Base-by-base conservation (phyloP, 2,329 filamentous ascomycete species). In the Neopestalotiopsis clavispora region DNA sequence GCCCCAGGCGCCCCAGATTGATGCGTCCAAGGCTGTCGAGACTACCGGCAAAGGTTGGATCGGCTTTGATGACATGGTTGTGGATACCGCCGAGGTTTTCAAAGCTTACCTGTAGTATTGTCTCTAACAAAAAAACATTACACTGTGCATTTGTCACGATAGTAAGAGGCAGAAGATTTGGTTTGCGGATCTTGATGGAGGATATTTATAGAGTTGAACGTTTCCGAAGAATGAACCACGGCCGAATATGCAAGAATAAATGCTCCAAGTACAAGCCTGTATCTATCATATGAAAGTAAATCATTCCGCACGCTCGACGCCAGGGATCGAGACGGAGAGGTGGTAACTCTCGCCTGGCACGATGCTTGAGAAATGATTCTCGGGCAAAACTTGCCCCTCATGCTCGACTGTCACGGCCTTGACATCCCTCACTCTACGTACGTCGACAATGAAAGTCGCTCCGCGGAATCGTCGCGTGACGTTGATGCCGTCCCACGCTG, bases 381-480 rank as follows among this genome's bases (percentile, higher is more conserved):
- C 79, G 0, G 82, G 79, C 45, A 88, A 71, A 2, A 77, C 74
- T 45, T 77, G 69, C 13, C 78, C 81, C 62, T 80, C 81, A 7
- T 82, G 68, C 42, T 73, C 76, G 3, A 87, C 82, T 20, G 77
- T 79, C 2, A 85, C 79, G 4, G 78, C 76, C 49, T 80, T 71
- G 9, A 83, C 83, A 32, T 81, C 78, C 7, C 73, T 77, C 1
- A 68, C 74, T 30, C 84, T 80, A 40, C 76, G 79, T 30, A 88
- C 81, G 28, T 83, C 77, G 2, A 87, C 75, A 4, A 82, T 72
- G 72, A 89, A 87, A 1, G 76, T 83, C 14, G 86, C 86, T 1
- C 83, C 85, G 14, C 86, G 81, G 75, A 89, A 89, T 57, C 77
- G 62, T 17, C 87, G 81, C 17, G 76, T 82, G 20, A 83, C 84